Evolutionary conservation across 768 basidiomycete genomes (phyloP), one percentile per base, ranked within the genome.

Genomic region (Boletus vinaceobasis): DNA sequence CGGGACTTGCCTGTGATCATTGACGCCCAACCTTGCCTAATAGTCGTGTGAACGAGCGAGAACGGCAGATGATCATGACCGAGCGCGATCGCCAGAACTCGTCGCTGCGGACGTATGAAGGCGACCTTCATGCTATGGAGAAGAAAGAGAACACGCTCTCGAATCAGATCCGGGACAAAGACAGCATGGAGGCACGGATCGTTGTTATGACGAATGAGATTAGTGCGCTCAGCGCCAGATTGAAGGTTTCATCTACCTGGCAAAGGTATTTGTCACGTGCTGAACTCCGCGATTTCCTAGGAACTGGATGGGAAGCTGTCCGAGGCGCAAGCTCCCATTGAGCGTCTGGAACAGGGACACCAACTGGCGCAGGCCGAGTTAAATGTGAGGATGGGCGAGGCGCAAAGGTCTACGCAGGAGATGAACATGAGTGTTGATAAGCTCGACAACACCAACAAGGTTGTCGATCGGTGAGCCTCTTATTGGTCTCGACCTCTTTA

Each of bases 1-100:
- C 23, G 6, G n/a, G 5, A 14, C 13, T 14, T 44, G 14, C 3
- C 9, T 5, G 1, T 13, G 42, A 23, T 31, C 2, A 15, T 4
- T 40, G 31, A 56, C 32, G 48, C 27, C 53, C 19, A 31, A 15
- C 8, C 29, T 11, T 17, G 2, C 5, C 10, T 13, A n/a, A 50
- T 10, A 91, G 89, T 29, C 87, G 85, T n/a, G 69, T 75, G 36
- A 77, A 79, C 59, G 88, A 90, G 43, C 78, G 83, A 50, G 85
- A 90, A 56, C 80, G 77, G 60, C 79, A 82, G 57, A 68, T 71
- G 17, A 65, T 91, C 23, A 70, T 71, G 55, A 73, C 72, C 2
- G 88, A 92, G 52, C 77, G 81, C 40, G 90, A 92, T 7, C 80
- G 82, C 19, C 81, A 83, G 64, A 75, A 76, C 43, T 74, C 71